These are phyloP conservation scores for Puccinia coronata DNA, from an alignment of 1,284 basidiomycete species.

Conservation along the genomic window DNA sequence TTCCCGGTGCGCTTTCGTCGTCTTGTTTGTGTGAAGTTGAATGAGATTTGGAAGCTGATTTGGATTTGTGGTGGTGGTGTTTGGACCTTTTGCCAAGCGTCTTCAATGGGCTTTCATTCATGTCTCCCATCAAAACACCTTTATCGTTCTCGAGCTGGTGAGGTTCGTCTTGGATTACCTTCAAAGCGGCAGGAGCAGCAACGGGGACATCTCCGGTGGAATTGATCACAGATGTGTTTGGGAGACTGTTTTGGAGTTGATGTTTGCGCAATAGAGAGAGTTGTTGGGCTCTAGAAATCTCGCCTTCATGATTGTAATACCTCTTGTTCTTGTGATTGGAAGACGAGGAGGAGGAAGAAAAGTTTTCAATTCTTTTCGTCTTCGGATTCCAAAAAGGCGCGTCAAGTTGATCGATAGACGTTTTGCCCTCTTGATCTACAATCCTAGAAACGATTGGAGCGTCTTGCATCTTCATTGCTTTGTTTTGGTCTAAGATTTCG, in stretches of 20 bases:
- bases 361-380: slow-evolving; percentile 32
- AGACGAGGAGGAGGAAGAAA: neutral
- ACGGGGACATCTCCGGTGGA: neutral
- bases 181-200: neutral
- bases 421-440: neutral
- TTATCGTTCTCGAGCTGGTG: neutral
- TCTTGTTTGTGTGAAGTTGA: neutral
- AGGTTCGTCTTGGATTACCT: neutral
- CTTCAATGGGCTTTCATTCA: neutral
- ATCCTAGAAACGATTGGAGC: slow-evolving; percentile 2
- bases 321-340: neutral
- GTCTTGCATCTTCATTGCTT: neutral
- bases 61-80: neutral
- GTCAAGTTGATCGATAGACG: neutral
- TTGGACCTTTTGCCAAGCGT: neutral
- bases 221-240: neutral
- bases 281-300: neutral
- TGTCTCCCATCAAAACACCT: neutral
- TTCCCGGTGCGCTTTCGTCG: neutral
- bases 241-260: neutral
- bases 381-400: slow-evolving; percentile 46
- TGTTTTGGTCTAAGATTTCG: neutral
- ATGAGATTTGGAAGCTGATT: neutral
- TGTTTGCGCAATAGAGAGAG: neutral
- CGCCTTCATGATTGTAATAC: neutral